Evolutionary conservation across 2,329 filamentous ascomycete species (phyloP).

Genomic region (Sporothrix brunneoviolacea): DNA sequence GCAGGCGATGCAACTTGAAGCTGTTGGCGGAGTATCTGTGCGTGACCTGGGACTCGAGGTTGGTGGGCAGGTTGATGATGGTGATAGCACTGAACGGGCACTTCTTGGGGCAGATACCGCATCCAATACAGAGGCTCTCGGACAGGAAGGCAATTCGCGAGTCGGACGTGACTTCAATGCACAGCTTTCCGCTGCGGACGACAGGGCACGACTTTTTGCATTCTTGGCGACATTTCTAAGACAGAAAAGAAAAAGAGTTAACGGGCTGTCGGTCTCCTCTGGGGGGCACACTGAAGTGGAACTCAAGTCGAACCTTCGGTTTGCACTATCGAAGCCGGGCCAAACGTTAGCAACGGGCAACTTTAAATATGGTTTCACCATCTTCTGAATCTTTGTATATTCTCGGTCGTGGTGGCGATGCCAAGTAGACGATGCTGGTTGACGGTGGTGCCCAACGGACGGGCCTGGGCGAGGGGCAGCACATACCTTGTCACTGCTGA

Average conservation of each 20-base stretch:
- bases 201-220: conserved; percentile 99
- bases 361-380: neutral
- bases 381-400: neutral
- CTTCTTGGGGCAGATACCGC: conserved; percentile 99
- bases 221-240: conserved; percentile 89
- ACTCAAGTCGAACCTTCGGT: conserved; percentile 57
- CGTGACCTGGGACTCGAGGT: conserved; percentile 95
- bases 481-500: conserved; percentile 90
- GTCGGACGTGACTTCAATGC: conserved; percentile 83
- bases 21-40: conserved; percentile 99
- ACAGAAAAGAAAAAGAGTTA: too few species aligned
- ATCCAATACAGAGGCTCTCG: conserved; percentile 88
- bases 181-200: conserved; percentile 82
- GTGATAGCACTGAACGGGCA: conserved; percentile 98
- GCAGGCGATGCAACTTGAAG: conserved; percentile 97
- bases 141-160: conserved; percentile 98
- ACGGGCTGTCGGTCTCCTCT: neutral
- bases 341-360: conserved; percentile 28
- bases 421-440: neutral
- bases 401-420: neutral
- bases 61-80: conserved; percentile 99
- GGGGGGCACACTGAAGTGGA: neutral
- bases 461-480: conserved; percentile 32
- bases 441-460: conserved; percentile 32
- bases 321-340: conserved; percentile 58